Conservation (phyloP, 495 filamentous ascomycete species). For the Penicillium lividum region DNA sequence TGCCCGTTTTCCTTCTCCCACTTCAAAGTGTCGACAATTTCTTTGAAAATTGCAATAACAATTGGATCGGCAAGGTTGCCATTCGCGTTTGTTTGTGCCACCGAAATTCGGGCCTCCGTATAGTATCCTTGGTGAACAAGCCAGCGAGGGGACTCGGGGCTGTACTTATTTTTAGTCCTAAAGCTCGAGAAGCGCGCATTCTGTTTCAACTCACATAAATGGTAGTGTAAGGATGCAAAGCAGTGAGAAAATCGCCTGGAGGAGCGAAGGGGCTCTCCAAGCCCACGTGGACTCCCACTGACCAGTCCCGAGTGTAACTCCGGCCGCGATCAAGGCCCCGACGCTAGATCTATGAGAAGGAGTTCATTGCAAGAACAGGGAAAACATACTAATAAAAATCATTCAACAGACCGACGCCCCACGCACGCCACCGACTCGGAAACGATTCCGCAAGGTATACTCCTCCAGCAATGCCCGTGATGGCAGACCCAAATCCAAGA, state of each 20-base stretch:
- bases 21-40: constrained; percentile 36
- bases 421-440: constrained; percentile 43
- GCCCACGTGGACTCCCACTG: constrained; percentile 50
- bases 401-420: constrained; percentile 49
- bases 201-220: constrained; percentile 39
- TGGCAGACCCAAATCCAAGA: constrained; percentile 42
- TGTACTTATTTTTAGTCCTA: constrained; percentile 1
- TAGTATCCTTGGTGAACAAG: constrained; percentile 41
- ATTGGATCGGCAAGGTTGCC: constrained; percentile 42
- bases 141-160: constrained; percentile 56
- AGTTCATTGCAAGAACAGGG: neutral
- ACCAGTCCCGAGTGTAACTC: constrained; percentile 53
- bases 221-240: constrained; percentile 53
- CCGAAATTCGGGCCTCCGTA: constrained; percentile 31
- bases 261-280: constrained; percentile 56
- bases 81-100: constrained; percentile 51
- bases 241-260: constrained; percentile 55
- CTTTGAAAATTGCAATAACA: constrained; percentile 33
- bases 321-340: constrained; percentile 50
- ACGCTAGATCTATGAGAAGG: constrained; percentile 19
- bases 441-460: constrained; percentile 49
- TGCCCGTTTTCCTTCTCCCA: constrained; percentile 47
- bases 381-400: constrained; percentile 51
- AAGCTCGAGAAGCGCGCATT: neutral
- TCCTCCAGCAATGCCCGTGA: constrained; percentile 39